Evolutionary conservation across 2,329 filamentous ascomycete genomes (phyloP).

Genomic region (Pseudogymnoascus sp.): DNA sequence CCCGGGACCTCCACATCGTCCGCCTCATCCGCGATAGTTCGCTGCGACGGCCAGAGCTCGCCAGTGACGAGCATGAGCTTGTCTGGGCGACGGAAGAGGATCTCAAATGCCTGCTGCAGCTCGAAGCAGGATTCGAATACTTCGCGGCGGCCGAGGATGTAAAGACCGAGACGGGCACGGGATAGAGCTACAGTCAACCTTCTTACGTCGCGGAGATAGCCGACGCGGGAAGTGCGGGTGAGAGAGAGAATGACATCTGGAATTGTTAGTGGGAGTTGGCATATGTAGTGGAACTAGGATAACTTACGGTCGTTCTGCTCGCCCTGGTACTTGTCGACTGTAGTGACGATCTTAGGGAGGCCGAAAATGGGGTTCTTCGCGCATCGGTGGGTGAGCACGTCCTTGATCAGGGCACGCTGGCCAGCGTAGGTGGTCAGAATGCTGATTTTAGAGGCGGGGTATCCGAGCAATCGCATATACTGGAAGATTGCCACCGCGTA

Average conservation of each 20-base stretch:
- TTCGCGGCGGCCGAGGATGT: constrained; percentile 78
- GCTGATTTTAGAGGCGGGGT: constrained; percentile 64
- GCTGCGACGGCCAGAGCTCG: constrained; percentile 71
- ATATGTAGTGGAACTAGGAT: constrained; percentile 16
- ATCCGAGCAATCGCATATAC: constrained; percentile 94
- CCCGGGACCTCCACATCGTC: constrained; percentile 43
- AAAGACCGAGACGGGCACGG: constrained; percentile 81
- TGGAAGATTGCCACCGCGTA: constrained; percentile 93
- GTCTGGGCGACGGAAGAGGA: constrained; percentile 68
- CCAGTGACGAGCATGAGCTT: constrained; percentile 74
- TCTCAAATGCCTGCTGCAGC: constrained; percentile 75
- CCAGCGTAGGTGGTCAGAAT: constrained; percentile 93
- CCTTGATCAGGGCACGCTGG: constrained; percentile 77
- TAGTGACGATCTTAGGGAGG: constrained; percentile 79
- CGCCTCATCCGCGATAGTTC: constrained; percentile 36
- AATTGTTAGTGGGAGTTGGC: constrained; percentile 14
- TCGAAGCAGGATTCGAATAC: constrained; percentile 88
- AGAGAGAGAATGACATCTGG: constrained; percentile 87
- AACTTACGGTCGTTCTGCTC: constrained; percentile 96
- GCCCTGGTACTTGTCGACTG: constrained; percentile 97
- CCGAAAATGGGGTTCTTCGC: constrained; percentile 78
- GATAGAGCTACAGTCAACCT: constrained; percentile 92
- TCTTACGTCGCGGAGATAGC: constrained; percentile 87
- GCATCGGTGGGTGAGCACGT: constrained; percentile 79
- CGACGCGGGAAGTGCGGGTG: constrained; percentile 77